Conservation (phyloP, 2,329 filamentous ascomycete genomes). For the Colletotrichum tofieldiae region DNA sequence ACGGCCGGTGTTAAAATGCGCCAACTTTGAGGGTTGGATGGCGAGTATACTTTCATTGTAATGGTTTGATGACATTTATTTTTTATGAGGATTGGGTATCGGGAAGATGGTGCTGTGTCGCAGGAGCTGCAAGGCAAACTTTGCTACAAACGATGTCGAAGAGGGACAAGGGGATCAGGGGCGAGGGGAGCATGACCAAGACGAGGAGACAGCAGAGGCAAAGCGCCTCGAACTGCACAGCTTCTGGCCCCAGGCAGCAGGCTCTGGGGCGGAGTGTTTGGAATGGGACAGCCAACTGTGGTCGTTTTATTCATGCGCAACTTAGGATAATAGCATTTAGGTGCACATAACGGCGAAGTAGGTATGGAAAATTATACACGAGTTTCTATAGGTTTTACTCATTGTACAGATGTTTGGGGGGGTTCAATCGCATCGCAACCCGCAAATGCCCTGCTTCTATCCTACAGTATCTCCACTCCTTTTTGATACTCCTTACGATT, state of each 20-base stretch:
- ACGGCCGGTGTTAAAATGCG: conserved; percentile 32
- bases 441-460: conserved; percentile 27
- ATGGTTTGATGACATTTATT: conserved; percentile 10
- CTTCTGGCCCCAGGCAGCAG: background rate
- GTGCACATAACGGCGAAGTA: background rate
- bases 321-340: background rate
- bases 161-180: background rate
- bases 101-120: background rate
- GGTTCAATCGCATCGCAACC: conserved; percentile 9
- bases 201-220: background rate
- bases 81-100: background rate
- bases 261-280: background rate
- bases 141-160: background rate
- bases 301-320: no score
- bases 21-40: conserved; percentile 8
- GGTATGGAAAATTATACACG: conserved; percentile 27
- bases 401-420: conserved; percentile 32
- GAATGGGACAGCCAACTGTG: background rate
- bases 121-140: background rate
- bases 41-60: background rate
- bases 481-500: conserved; percentile 1
- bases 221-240: background rate
- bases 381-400: conserved; percentile 16
- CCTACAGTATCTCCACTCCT: conserved; percentile 23
- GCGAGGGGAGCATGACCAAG: background rate